A percentile compares a stretch with the other conserved stretches of the same genome.
Conservation (phyloP, 305 asterid species). For the Fraxinus sp. region DNA sequence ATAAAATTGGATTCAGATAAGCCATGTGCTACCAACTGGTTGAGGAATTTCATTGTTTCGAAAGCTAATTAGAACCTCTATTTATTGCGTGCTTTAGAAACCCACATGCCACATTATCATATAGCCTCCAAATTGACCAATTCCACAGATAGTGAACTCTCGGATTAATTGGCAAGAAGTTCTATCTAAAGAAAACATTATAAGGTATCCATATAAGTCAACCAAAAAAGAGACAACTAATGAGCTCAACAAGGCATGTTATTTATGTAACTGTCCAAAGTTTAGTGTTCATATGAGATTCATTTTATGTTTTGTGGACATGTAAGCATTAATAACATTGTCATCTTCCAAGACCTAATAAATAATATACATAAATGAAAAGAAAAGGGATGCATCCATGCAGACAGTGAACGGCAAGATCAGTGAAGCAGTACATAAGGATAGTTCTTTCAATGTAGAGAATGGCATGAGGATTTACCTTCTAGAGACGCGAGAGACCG, state of each 20-base stretch:
- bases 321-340: neutral
- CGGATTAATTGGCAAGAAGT: neutral
- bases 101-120: neutral
- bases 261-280: neutral
- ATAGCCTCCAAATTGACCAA: neutral
- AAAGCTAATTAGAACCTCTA: neutral
- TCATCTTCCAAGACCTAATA: neutral
- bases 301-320: neutral
- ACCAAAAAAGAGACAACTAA: neutral
- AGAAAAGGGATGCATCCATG: neutral
- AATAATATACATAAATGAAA: neutral
- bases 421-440: neutral
- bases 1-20: neutral
- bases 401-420: neutral
- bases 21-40: neutral
- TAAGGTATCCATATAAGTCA: neutral
- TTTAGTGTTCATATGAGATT: neutral
- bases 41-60: neutral
- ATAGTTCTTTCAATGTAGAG: neutral
- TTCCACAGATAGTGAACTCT: neutral
- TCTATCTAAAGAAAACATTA: neutral
- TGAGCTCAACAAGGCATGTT: neutral
- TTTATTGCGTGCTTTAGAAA: neutral
- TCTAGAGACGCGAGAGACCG: constrained; percentile 95
- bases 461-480: constrained; percentile 47